These are phyloP conservation scores for Malassezia vespertilionis DNA, from an alignment of 1,284 basidiomycete species.

Conservation along the genomic window DNA sequence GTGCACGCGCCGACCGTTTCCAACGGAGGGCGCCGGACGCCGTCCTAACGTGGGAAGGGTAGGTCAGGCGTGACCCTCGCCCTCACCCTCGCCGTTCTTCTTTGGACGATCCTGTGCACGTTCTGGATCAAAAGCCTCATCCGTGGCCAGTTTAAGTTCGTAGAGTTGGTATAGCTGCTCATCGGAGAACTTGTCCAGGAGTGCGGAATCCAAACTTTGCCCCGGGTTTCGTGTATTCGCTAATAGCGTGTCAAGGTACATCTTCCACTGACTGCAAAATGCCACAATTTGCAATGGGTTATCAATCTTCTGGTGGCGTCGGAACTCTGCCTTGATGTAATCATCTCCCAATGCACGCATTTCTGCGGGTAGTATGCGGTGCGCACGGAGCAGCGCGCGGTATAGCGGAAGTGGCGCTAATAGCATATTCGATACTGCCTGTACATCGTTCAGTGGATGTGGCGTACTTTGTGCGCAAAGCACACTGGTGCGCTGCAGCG, in stretches of 20 bases:
- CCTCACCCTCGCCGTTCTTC: no score
- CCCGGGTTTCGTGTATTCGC: constrained; percentile 25
- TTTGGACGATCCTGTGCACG: constrained; percentile 20
- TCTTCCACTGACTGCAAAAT: constrained; percentile 46
- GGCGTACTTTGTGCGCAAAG: background rate
- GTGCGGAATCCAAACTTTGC: constrained; percentile 23
- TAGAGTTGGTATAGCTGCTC: constrained; percentile 48
- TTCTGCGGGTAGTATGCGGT: constrained; percentile 34
- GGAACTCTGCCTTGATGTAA: constrained; percentile 47
- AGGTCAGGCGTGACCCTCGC: no score
- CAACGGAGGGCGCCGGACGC: background rate
- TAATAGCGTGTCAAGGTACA: constrained; percentile 41
- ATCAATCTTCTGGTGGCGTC: constrained; percentile 32
- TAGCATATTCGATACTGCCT: constrained; percentile 15
- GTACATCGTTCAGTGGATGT: background rate
- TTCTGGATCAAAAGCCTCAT: constrained; percentile 33
- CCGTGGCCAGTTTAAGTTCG: constrained; percentile 38
- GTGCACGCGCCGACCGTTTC: background rate
- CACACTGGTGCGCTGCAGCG: background rate
- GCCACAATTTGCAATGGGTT: constrained; percentile 45
- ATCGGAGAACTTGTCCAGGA: constrained; percentile 41
- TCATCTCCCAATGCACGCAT: constrained; percentile 46
- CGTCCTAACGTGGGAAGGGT: constrained; percentile 2
- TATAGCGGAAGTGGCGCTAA: constrained; percentile 43
- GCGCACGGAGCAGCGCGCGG: constrained; percentile 37